Evolutionary conservation across 139 green algal genomes (phyloP).

Genomic region (Chlorella sorokiniana): DNA sequence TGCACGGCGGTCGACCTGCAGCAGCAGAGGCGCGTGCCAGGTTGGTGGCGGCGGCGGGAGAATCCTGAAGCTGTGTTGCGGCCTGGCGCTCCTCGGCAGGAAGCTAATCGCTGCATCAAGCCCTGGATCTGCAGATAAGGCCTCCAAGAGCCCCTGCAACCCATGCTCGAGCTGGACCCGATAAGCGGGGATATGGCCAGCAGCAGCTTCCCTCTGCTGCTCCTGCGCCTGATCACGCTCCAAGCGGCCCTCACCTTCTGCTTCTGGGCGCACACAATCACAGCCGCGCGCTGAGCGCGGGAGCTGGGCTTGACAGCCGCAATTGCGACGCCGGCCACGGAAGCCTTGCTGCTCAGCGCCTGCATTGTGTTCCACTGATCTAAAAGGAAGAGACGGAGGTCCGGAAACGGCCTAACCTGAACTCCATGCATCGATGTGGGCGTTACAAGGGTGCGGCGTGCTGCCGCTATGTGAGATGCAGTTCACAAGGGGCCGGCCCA

Average conservation of each 20-base stretch:
- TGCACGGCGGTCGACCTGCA: constrained; percentile 52
- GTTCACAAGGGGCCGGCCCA: constrained; percentile 4
- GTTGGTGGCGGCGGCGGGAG: too few species aligned
- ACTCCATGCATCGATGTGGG: neutral
- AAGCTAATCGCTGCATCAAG: too few species aligned
- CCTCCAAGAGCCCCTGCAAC: too few species aligned
- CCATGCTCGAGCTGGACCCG: neutral
- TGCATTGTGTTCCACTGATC: constrained; percentile 32
- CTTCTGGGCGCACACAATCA: constrained; percentile 65
- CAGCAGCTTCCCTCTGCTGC: neutral
- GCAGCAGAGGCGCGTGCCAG: too few species aligned
- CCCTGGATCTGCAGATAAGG: too few species aligned
- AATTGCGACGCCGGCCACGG: constrained; percentile 35
- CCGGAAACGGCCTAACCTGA: constrained; percentile 32
- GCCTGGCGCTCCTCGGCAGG: too few species aligned
- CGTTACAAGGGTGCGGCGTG: neutral
- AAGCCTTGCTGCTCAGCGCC: constrained; percentile 45
- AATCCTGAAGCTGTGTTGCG: too few species aligned
- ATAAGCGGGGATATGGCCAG: neutral
- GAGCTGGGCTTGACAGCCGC: constrained; percentile 13
- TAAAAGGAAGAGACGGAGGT: neutral
- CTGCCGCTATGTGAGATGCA: neutral
- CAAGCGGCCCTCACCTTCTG: constrained; percentile 48
- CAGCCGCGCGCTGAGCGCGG: constrained; percentile 13
- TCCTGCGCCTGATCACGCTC: neutral